Evolutionary conservation across 2,329 filamentous ascomycete species (phyloP), one percentile per base, ranked within the genome.

Genomic region (Botrytis cinerea): DNA sequence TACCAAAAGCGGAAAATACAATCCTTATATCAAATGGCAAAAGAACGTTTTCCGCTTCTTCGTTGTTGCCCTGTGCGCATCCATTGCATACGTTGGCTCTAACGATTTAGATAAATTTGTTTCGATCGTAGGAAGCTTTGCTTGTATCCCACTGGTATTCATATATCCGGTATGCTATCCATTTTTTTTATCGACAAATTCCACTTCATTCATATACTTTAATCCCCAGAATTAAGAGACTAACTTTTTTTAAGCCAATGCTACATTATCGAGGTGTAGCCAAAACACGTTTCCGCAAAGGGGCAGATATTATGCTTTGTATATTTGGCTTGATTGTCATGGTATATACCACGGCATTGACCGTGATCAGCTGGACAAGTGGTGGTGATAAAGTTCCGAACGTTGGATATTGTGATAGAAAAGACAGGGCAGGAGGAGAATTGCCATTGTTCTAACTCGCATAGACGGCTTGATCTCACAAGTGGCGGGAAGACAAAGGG

Each of bases 21-120:
- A 98, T 81, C 95, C 94, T 0, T 96, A 93, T 81, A 97, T 99
- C 86, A 99, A 99, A 85, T 99, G 96, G 96, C 93, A 98, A 87
- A 99, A 99, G 90, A 99, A 99, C 79, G 85, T 92, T 48, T 99
- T 97, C 86, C 92, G 96, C 72, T 99, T 98, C 86, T 91, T 95
- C 80, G 90, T 98, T 75, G 96, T 98, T 69, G 89, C 93, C 79
- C 83, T 96, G 38, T 98, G 96, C 80, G 93, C 95, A 0, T 83
- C 90, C 74, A 92, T 99, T 77, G 95, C 95, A 2, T 99, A 94
- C 94, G 90, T 91, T 62, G 96, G 96, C 75, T 95, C 96, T 4
- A 93, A 94, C 77, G 92, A 98, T 83, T 85, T 99, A 72, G 96
- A 99, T 85, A 98, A 98, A 83, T 99, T 99, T 82, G 97, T 99